These are phyloP conservation scores for Artemisia princeps DNA, from an alignment of 140 eudicot genomes.

Conservation along the genomic window DNA sequence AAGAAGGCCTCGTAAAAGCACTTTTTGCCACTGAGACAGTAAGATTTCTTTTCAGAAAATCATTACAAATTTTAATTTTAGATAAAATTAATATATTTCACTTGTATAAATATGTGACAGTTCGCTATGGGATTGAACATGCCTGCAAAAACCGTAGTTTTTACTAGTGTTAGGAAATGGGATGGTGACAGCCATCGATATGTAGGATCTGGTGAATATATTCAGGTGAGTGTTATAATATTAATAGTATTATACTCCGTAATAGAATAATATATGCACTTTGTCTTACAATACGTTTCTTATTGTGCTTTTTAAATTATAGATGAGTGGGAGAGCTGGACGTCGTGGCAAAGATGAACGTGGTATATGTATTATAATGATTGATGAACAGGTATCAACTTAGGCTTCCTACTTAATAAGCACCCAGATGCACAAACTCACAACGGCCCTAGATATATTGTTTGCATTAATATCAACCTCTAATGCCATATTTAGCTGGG, in stretches of 20 bases:
- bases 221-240: conserved; percentile 63
- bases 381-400: conserved; percentile 77
- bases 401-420: background rate
- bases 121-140: conserved; percentile 98
- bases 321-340: conserved; percentile 99
- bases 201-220: conserved; percentile 97
- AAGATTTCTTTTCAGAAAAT: conserved; percentile 3
- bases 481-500: too few species aligned
- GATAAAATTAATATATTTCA: background rate
- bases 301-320: conserved; percentile 18
- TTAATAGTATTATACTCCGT: background rate
- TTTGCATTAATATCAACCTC: too few species aligned
- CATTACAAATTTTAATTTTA: background rate
- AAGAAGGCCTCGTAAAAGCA: conserved; percentile 98
- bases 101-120: conserved; percentile 36
- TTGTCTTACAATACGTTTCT: conserved; percentile 18
- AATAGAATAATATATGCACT: background rate
- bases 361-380: conserved; percentile 91
- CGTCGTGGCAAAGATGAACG: conserved; percentile 99
- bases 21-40: conserved; percentile 98
- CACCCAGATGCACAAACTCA: background rate
- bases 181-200: conserved; percentile 96
- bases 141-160: conserved; percentile 99
- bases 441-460: too few species aligned
- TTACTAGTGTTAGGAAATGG: conserved; percentile 88